Evolutionary conservation across 768 basidiomycete genomes (phyloP), one percentile per base, ranked within the genome.

Genomic region (Solioccasus polychromus): DNA sequence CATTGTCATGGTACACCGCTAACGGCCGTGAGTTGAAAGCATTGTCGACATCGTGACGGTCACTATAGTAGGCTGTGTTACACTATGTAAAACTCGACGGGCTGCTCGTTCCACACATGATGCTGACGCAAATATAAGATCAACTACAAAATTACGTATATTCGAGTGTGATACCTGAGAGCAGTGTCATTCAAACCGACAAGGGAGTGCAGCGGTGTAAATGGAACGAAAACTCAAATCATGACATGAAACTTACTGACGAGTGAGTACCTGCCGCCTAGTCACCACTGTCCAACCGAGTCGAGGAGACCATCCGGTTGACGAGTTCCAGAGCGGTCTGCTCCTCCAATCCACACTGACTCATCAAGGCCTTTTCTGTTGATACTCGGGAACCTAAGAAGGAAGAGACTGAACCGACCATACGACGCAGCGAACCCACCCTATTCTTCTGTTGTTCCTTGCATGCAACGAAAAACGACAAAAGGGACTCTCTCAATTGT

Each of bases 401-500:
- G 18, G 39, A 31, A 23, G 47, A 22, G 18, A 46, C 29, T 18
- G 42, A 50, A 35, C 35, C 40, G 8, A 35, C 29, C 24, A 19
- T 14, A 22, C 50, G 54, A 37, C 49, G 49, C 20, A 53, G 31
- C 12, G 31, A 43, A 8, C 34, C 12, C 10, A 25, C 24, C 39
- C 24, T 44, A 18, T 30, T 36, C 31, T 45, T 52, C 29, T 35
- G 57, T 50, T 35, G 51, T 29, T 50, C 46, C 38, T 19, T 31
- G 38, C 51, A 53, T 14, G 48, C 26, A 29, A 44, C 17, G 22
- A 64, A 42, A 29, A 59, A 48, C 15, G 50, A 42, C 29, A 54
- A 44, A 39, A 68, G 47, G 18, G 59, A 54, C 44, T 34, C 47
- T 42, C 50, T 66, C 26, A 59, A 58, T 31, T 57, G 57, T 12